These are phyloP conservation scores for Pseudocercospora cruenta DNA, from an alignment of 2,329 filamentous ascomycete genomes.

Conservation along the genomic window DNA sequence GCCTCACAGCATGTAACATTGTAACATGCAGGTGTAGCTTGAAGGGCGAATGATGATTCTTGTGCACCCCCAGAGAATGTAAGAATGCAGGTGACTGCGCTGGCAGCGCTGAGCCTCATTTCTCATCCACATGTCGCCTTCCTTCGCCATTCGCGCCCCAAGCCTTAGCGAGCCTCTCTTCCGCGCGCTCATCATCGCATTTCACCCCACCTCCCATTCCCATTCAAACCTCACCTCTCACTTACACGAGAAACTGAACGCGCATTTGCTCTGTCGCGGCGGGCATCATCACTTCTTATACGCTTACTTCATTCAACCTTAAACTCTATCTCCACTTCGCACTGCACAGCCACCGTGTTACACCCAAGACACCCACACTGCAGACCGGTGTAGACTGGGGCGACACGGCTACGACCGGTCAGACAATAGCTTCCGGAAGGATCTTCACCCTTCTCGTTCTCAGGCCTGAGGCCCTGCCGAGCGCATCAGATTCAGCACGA, in stretches of 20 bases:
- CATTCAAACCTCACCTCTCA: not conserved
- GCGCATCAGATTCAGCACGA: not conserved
- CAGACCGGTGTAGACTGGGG: not conserved
- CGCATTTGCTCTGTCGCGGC: too few species aligned
- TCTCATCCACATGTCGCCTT: not conserved
- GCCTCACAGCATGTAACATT: not conserved
- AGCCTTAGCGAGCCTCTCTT: not conserved
- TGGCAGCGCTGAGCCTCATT: not conserved
- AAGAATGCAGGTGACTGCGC: not conserved
- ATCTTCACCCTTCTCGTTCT: not conserved
- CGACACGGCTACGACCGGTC: not conserved
- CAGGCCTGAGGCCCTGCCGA: not conserved
- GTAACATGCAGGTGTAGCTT: not conserved
- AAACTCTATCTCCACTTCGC: not conserved
- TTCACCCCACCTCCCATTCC: not conserved
- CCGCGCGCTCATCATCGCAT: not conserved
- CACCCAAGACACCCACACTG: not conserved
- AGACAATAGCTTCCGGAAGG: not conserved
- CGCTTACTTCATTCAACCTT: not conserved
- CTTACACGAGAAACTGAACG: not conserved
- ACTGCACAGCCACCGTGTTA: not conserved
- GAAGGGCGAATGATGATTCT: not conserved
- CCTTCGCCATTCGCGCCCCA: not conserved
- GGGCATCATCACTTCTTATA: not conserved
- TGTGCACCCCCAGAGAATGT: not conserved